A percentile compares a stretch with the other conserved stretches of the same genome.
These are phyloP conservation scores for Pleurotus ostreatus DNA, from an alignment of 768 basidiomycete genomes.

Conservation along the genomic window DNA sequence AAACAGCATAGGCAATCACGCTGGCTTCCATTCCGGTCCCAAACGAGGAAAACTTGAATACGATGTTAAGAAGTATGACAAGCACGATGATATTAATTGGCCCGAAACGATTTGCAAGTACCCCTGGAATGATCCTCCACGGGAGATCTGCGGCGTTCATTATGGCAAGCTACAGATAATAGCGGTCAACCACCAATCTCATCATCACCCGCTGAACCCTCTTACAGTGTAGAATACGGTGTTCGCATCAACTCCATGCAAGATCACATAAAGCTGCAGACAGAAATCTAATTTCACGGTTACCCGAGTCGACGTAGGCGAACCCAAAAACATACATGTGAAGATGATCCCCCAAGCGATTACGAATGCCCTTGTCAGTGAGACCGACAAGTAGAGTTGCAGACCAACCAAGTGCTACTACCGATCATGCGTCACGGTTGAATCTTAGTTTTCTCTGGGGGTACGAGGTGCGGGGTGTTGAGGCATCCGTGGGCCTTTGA, in stretches of 20 bases:
- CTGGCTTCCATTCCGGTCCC: slow-evolving; percentile 32
- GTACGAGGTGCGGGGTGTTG: too few species aligned
- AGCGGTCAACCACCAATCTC: too few species aligned
- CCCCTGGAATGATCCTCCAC: slow-evolving; percentile 53
- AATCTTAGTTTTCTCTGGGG: too few species aligned
- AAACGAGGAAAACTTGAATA: slow-evolving; percentile 44
- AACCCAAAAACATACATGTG: slow-evolving; percentile 32
- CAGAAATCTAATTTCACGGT: slow-evolving; percentile 40
- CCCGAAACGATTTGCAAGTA: slow-evolving; percentile 47
- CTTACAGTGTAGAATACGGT: slow-evolving; percentile 48
- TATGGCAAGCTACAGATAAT: slow-evolving; percentile 35
- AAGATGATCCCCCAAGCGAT: slow-evolving; percentile 45
- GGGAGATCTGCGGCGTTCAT: slow-evolving; percentile 48
- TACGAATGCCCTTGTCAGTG: slow-evolving; percentile 28
- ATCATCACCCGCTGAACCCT: too few species aligned
- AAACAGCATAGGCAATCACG: slow-evolving; percentile 36
- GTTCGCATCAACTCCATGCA: slow-evolving; percentile 33
- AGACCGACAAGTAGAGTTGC: not conserved
- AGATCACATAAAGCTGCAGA: slow-evolving; percentile 45
- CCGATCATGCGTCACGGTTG: too few species aligned
- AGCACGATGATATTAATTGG: slow-evolving; percentile 47
- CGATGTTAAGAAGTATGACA: slow-evolving; percentile 33
- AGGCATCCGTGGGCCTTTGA: too few species aligned
- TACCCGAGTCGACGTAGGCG: not conserved
- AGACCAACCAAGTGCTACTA: too few species aligned